phyloP scores from a whole-genome alignment of 2,329 filamentous ascomycete genomes.

The Penicillium freii region DNA sequence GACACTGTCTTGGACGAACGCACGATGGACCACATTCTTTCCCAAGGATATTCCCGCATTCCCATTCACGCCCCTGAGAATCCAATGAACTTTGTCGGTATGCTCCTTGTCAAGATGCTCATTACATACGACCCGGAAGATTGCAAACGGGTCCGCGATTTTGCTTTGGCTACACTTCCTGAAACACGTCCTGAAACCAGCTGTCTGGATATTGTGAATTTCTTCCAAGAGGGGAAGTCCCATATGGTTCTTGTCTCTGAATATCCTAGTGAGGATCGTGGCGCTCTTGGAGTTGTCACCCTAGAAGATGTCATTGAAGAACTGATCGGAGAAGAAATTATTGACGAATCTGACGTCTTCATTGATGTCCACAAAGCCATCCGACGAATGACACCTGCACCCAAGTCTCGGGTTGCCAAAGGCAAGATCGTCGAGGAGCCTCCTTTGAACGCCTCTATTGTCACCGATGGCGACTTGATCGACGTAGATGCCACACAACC shows the following conservation, averaged over 20 bases:
- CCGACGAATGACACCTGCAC: slow-evolving; percentile 79
- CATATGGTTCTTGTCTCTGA: slow-evolving; percentile 98
- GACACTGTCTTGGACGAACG: slow-evolving; percentile 88
- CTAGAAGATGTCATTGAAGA: slow-evolving; percentile 98
- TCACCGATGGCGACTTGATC: slow-evolving; percentile 40
- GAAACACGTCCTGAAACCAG: slow-evolving; percentile 94
- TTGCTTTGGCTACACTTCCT: slow-evolving; percentile 87
- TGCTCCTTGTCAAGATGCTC: slow-evolving; percentile 97
- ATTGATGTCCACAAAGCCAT: slow-evolving; percentile 85
- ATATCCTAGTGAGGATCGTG: slow-evolving; percentile 82
- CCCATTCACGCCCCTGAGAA: slow-evolving; percentile 88
- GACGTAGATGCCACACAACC: slow-evolving; percentile 48
- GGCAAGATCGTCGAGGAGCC: slow-evolving; percentile 53
- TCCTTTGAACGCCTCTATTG: slow-evolving; percentile 32
- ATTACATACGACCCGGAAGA: slow-evolving; percentile 99
- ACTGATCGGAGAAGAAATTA: slow-evolving; percentile 86
- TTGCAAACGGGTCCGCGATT: slow-evolving; percentile 78
- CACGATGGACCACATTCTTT: slow-evolving; percentile 91
- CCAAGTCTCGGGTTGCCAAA: slow-evolving; percentile 68
- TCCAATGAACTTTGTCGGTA: slow-evolving; percentile 85
- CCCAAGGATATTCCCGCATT: slow-evolving; percentile 91
- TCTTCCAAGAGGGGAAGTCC: slow-evolving; percentile 98
- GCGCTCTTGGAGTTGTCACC: slow-evolving; percentile 89
- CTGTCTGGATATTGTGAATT: slow-evolving; percentile 97
- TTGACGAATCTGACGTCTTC: slow-evolving; percentile 7